Evolutionary conservation across 768 basidiomycete genomes (phyloP).

Genomic region (Hericium erinaceus): DNA sequence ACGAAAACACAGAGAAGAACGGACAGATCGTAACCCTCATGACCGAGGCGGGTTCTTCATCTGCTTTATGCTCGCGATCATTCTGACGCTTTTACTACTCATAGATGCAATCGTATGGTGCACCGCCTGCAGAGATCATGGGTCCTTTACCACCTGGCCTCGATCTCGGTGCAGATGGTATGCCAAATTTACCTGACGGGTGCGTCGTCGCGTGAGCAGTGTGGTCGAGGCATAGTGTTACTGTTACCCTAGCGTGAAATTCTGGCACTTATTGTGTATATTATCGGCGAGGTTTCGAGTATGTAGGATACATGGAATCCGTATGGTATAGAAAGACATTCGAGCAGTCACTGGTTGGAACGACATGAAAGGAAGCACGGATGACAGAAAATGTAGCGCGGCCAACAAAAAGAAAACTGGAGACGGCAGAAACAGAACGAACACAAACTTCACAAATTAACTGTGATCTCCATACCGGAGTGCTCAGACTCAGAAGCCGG

Average conservation of each 20-base stretch:
- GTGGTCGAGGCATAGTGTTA: background rate
- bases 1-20: conserved; percentile 38
- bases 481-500: background rate
- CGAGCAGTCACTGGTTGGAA: background rate
- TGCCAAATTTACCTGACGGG: conserved; percentile 35
- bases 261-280: background rate
- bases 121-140: conserved; percentile 77
- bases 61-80: background rate
- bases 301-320: background rate
- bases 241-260: background rate
- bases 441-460: background rate
- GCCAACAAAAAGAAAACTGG: background rate
- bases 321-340: background rate
- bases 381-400: background rate
- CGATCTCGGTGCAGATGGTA: conserved; percentile 43
- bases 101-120: conserved; percentile 75
- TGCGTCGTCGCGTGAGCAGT: conserved; percentile 20
- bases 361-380: background rate
- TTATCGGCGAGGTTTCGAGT: background rate
- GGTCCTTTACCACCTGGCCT: conserved; percentile 72
- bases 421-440: background rate
- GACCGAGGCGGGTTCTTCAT: conserved; percentile 46
- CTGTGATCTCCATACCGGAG: background rate
- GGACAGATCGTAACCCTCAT: conserved; percentile 57
- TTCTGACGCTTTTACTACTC: background rate